These are phyloP conservation scores for Glycine soja DNA, from an alignment of 306 rosid species.

Conservation along the genomic window DNA sequence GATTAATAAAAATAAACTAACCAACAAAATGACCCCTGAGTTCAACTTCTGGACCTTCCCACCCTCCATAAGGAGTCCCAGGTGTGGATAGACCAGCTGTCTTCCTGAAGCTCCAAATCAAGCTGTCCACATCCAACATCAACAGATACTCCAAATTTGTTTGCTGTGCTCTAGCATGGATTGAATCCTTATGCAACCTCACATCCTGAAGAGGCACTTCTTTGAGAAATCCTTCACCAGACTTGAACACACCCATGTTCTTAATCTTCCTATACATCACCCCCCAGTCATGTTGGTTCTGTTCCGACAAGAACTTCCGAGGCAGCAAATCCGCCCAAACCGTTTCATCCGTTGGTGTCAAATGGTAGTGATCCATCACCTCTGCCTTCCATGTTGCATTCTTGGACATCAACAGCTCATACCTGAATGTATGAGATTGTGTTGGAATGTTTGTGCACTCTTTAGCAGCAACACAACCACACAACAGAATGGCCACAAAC, in stretches of 20 bases:
- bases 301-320: constrained; percentile 63
- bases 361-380: constrained; percentile 70
- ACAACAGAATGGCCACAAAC: constrained; percentile 39
- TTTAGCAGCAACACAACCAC: constrained; percentile 48
- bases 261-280: constrained; percentile 69
- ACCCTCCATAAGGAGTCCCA: constrained; percentile 70
- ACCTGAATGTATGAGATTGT: constrained; percentile 65
- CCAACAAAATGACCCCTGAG: constrained; percentile 98
- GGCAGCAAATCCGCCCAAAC: constrained; percentile 76
- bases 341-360: constrained; percentile 78
- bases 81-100: constrained; percentile 81
- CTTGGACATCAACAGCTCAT: constrained; percentile 53
- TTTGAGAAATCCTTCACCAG: constrained; percentile 62
- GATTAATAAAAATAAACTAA: constrained; percentile 45
- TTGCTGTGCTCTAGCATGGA: constrained; percentile 68
- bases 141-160: constrained; percentile 82
- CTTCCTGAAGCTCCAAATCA: constrained; percentile 83
- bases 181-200: constrained; percentile 63
- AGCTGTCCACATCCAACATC: constrained; percentile 76
- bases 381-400: constrained; percentile 70
- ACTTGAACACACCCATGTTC: constrained; percentile 41
- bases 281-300: constrained; percentile 66
- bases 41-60: constrained; percentile 68
- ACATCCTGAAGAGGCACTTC: constrained; percentile 77
- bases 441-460: constrained; percentile 78